A percentile compares a stretch with the other conserved stretches of the same genome.
phyloP scores from a whole-genome alignment of 345 rosid genomes.

The Combretum micranthum region DNA sequence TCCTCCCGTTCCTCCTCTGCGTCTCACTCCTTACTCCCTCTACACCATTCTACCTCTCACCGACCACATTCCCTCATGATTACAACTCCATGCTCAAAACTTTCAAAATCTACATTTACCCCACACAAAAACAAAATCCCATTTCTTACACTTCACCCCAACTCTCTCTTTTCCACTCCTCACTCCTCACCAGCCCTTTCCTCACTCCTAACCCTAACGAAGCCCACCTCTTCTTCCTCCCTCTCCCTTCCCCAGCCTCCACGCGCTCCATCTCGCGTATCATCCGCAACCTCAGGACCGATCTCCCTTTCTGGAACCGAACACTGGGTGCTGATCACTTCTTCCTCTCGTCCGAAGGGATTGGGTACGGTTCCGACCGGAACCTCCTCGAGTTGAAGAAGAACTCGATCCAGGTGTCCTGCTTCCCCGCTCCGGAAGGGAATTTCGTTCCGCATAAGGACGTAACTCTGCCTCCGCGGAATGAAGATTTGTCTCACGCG shows the following conservation, averaged over 20 bases:
- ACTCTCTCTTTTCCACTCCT: conserved; percentile 37
- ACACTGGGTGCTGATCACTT: conserved; percentile 64
- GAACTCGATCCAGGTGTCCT: conserved; percentile 56
- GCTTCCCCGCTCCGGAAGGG: conserved; percentile 32
- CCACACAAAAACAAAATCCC: conserved; percentile 15
- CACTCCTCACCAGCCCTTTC: conserved; percentile 33
- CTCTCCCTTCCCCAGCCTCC: conserved; percentile 28
- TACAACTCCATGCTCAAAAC: conserved; percentile 35
- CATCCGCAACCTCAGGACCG: conserved; percentile 19
- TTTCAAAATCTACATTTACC: conserved; percentile 43
- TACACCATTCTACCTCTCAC: conserved; percentile 28
- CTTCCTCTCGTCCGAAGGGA: conserved; percentile 31
- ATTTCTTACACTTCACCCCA: conserved; percentile 20
- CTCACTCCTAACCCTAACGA: conserved; percentile 34
- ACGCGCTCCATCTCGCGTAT: conserved; percentile 29
- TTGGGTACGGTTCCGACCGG: conserved; percentile 35
- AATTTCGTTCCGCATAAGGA: conserved; percentile 56
- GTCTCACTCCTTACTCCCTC: conserved; percentile 5
- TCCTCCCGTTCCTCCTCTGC: not conserved
- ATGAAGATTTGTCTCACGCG: conserved; percentile 16
- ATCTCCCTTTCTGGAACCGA: conserved; percentile 56
- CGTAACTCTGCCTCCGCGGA: conserved; percentile 35
- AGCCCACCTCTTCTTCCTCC: conserved; percentile 54
- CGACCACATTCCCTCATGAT: conserved; percentile 22
- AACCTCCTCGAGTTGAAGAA: conserved; percentile 53